Percentiles rank a stretch among this genome's conserved stretches.
These are phyloP conservation scores for Bipolaris oryzae DNA, from an alignment of 2,329 filamentous ascomycete genomes.

Conservation along the genomic window DNA sequence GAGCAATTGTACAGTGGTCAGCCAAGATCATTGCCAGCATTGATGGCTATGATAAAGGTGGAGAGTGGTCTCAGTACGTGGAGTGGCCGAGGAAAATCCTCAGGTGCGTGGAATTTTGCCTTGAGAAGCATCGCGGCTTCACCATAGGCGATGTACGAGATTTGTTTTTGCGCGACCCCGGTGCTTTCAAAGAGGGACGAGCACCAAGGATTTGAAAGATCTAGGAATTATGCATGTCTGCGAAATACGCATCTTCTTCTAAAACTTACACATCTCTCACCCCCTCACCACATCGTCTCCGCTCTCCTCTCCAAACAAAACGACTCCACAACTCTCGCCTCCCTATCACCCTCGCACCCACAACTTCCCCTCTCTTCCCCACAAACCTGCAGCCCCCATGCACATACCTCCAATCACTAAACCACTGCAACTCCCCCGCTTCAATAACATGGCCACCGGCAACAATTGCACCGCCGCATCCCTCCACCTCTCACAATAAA, in stretches of 20 bases:
- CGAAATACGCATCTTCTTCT: not conserved
- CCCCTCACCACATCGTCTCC: not conserved
- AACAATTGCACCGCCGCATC: conserved; percentile 95
- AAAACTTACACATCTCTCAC: not conserved
- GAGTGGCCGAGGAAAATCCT: conserved; percentile 38
- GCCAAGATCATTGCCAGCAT: conserved; percentile 43
- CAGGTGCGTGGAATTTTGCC: conserved; percentile 13
- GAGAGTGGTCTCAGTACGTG: conserved; percentile 42
- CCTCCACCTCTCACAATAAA: conserved; percentile 66
- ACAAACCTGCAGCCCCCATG: conserved; percentile 24
- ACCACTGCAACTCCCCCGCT: conserved; percentile 90
- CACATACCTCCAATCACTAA: conserved; percentile 96
- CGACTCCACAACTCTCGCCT: conserved; percentile 6
- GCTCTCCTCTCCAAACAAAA: conserved; percentile 10
- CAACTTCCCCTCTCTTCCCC: conserved; percentile 4
- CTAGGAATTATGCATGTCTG: not conserved
- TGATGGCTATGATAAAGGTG: conserved; percentile 31
- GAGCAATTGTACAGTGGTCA: conserved; percentile 47
- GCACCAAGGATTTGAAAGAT: not conserved
- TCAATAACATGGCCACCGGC: conserved; percentile 84
- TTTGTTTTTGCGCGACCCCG: conserved; percentile 44
- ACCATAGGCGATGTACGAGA: conserved; percentile 17
- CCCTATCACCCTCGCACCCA: conserved; percentile 11
- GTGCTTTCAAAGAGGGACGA: conserved; percentile 44
- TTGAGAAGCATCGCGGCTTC: conserved; percentile 16